Evolutionary conservation across 1,284 basidiomycete genomes (phyloP), one percentile per base, ranked within the genome.

Genomic region (Schizophyllum commune): DNA sequence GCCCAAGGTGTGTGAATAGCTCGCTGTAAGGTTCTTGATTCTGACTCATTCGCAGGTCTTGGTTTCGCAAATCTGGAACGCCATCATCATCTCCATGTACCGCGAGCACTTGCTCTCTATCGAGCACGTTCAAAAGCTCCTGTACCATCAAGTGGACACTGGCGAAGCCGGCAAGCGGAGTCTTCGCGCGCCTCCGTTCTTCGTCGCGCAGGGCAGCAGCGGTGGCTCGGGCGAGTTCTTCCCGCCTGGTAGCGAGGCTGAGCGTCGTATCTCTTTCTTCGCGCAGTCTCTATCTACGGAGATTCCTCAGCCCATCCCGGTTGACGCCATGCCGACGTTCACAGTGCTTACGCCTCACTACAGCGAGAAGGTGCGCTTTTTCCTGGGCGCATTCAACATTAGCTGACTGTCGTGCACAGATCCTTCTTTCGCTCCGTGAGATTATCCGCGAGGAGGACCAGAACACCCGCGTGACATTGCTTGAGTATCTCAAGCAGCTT

Each of bases 71-170:
- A 93, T 97, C 63, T 97, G 95, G 95, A 98, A 98, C 72, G 94
- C 95, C 51, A 88, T 98, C 75, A 96, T 98, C 76, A 97, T 98
- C 66, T 97, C 94, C n/a, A 98, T 98, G 95, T 98, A 97, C 75
- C 89, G 95, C 69, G 95, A 97, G 73, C 95, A 97, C 73, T 73
- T 97, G n/a, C 78, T 97, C 52, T 96, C 94, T 57, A 96, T 96
- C 72, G 93, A 96, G 67, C 94, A 97, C 71, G 94, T 97, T 39
- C 94, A 96, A 76, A 94, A 94, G 70, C 77, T 97, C 7, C 83
- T 97, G 5, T 97, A 98, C 70, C 96, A 97, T 72, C 95, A 97
- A 73, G 91, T 97, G 39, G 92, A 95, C 64, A 87, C 87, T 17
- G 83, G 82, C 39, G 84, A 87, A 57, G 91, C 91, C 65, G 92